These are phyloP conservation scores for Syzygium aqueum DNA, from an alignment of 345 rosid species.

Conservation along the genomic window DNA sequence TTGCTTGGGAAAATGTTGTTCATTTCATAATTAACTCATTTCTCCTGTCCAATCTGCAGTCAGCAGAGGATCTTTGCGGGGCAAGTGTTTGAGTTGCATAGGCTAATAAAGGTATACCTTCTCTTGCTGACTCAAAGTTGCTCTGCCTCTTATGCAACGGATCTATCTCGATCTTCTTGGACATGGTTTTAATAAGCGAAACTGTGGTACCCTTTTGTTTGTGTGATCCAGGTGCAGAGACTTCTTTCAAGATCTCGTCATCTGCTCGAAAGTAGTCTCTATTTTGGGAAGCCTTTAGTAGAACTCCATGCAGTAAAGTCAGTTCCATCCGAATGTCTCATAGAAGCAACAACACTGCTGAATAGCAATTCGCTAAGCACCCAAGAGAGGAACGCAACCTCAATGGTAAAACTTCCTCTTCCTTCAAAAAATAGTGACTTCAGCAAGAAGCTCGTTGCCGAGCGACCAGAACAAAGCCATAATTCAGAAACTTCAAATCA, in stretches of 20 bases:
- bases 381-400: slow-evolving; percentile 31
- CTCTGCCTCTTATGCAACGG: background rate
- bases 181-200: background rate
- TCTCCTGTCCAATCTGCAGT: slow-evolving; percentile 34
- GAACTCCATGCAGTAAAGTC: slow-evolving; percentile 30
- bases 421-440: slow-evolving; percentile 19
- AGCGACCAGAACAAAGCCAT: slow-evolving; percentile 32
- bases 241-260: slow-evolving; percentile 69
- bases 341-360: slow-evolving; percentile 18
- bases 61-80: slow-evolving; percentile 86
- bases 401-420: slow-evolving; percentile 24
- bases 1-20: background rate
- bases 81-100: slow-evolving; percentile 93
- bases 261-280: slow-evolving; percentile 37
- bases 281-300: slow-evolving; percentile 21
- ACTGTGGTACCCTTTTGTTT: background rate
- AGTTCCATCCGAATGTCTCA: slow-evolving; percentile 20
- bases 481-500: slow-evolving; percentile 11
- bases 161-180: background rate
- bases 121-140: background rate
- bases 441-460: background rate
- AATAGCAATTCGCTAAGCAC: slow-evolving; percentile 9
- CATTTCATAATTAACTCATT: background rate
- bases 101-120: slow-evolving; percentile 68
- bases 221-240: slow-evolving; percentile 51